phyloP scores from a whole-genome alignment of 805 yeast genomes.

The Diddensiella caesifluorescens region DNA sequence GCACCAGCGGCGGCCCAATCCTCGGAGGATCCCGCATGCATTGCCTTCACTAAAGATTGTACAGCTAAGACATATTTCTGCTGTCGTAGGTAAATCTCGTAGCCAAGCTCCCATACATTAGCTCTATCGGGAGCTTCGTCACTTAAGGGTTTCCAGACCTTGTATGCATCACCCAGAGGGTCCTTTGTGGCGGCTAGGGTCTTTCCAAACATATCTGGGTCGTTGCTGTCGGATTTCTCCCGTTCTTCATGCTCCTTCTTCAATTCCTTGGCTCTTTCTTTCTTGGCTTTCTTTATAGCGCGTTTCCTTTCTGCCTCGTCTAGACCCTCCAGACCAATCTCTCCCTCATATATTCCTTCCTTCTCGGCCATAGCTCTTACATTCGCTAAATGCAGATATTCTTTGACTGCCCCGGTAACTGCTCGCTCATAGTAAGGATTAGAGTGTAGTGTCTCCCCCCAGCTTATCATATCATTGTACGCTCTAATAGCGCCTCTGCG shows the following conservation, averaged over 20 bases:
- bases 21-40: conserved; percentile 32
- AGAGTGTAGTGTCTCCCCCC: conserved; percentile 74
- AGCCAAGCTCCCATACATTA: conserved; percentile 43
- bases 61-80: conserved; percentile 49
- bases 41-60: conserved; percentile 45
- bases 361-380: conserved; percentile 15
- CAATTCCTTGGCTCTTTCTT: conserved; percentile 39
- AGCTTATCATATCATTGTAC: conserved; percentile 65
- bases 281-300: conserved; percentile 38
- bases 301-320: conserved; percentile 30
- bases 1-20: conserved; percentile 31
- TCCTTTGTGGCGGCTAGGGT: conserved; percentile 34
- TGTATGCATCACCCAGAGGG: conserved; percentile 41
- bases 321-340: conserved; percentile 22
- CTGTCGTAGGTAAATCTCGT: conserved; percentile 39
- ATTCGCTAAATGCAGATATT: conserved; percentile 43
- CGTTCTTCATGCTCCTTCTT: conserved; percentile 43
- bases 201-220: conserved; percentile 46
- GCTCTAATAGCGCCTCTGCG: conserved; percentile 87
- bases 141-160: conserved; percentile 36
- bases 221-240: conserved; percentile 24
- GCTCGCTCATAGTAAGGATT: conserved; percentile 72
- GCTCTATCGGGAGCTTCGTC: conserved; percentile 13
- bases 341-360: conserved; percentile 9
- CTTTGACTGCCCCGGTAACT: conserved; percentile 53